phyloP scores from a whole-genome alignment of 1,284 basidiomycete species.

The Lignosus rhinocerotis region DNA sequence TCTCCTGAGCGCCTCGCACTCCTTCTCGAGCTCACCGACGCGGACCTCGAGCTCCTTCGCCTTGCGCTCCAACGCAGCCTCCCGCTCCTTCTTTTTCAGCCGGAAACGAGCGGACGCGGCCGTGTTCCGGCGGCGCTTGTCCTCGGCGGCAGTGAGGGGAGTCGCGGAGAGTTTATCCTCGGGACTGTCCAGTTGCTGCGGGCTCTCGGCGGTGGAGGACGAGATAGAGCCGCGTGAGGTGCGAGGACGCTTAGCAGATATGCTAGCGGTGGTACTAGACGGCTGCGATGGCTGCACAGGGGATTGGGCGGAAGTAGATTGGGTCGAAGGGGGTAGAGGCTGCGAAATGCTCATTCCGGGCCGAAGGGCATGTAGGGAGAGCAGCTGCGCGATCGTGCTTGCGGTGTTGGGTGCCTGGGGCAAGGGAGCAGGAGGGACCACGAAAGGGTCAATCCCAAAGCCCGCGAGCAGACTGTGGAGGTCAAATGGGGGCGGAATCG shows the following conservation, averaged over 20 bases:
- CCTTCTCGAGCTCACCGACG: conserved; percentile 83
- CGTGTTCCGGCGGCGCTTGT: conserved; percentile 94
- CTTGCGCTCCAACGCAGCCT: conserved; percentile 87
- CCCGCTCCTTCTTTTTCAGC: conserved; percentile 98
- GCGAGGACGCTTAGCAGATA: conserved; percentile 48
- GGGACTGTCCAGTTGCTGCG: conserved; percentile 30
- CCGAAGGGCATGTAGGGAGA: conserved; percentile 51
- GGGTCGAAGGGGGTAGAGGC: conserved; percentile 18
- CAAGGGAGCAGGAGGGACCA: conserved; percentile 35
- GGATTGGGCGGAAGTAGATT: conserved; percentile 13
- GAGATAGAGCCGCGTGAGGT: conserved; percentile 52
- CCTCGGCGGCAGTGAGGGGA: conserved; percentile 61
- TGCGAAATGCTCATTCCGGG: conserved; percentile 9
- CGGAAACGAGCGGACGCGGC: conserved; percentile 97
- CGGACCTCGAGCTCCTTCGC: conserved; percentile 89
- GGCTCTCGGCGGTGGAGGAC: conserved; percentile 25
- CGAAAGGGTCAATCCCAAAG: conserved; percentile 62
- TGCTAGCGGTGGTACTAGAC: conserved; percentile 24
- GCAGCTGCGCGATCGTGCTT: conserved; percentile 64
- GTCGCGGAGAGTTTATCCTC: conserved; percentile 36
- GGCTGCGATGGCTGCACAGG: conserved; percentile 23
- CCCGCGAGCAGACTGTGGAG: conserved; percentile 57
- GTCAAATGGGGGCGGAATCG: conserved; percentile 43
- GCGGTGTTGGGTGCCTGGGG: conserved; percentile 35
- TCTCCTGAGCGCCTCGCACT: conserved; percentile 86